Conservation (phyloP, 805 yeast genomes). For the Yamadazyma tumulicola region DNA sequence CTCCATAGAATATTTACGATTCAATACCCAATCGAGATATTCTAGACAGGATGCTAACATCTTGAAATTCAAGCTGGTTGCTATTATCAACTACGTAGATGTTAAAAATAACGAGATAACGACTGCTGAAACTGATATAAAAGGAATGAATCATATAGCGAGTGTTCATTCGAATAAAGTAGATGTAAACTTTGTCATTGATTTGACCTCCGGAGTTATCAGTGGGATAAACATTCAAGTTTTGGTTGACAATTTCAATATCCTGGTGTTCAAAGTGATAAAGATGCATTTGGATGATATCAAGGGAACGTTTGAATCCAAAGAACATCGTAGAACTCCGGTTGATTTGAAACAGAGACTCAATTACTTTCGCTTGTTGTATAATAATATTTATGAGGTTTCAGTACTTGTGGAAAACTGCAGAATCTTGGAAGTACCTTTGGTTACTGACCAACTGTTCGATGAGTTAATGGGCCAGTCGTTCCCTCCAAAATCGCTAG, state of each 20-base stretch:
- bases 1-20: slow-evolving; percentile 18
- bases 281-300: slow-evolving; percentile 14
- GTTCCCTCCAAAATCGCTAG: slow-evolving; percentile 21
- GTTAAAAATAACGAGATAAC: background rate
- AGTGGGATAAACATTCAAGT: slow-evolving; percentile 17
- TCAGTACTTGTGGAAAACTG: slow-evolving; percentile 26
- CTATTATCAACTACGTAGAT: slow-evolving; percentile 11
- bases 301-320: background rate
- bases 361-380: slow-evolving; percentile 17
- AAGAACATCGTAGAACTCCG: background rate
- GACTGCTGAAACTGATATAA: slow-evolving; percentile 9
- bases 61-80: slow-evolving; percentile 17
- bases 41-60: slow-evolving; percentile 4
- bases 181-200: slow-evolving; percentile 14
- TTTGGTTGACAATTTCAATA: slow-evolving; percentile 20
- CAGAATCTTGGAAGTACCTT: slow-evolving; percentile 26
- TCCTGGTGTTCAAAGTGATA: slow-evolving; percentile 19
- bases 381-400: slow-evolving; percentile 21
- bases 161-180: slow-evolving; percentile 12
- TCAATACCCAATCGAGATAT: slow-evolving; percentile 18
- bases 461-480: slow-evolving; percentile 17
- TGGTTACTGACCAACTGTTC: slow-evolving; percentile 22
- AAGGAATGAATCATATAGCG: no score
- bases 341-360: background rate
- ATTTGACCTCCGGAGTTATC: slow-evolving; percentile 16